Conservation (phyloP, 495 filamentous ascomycete genomes). For the Aspergillus hancockii region DNA sequence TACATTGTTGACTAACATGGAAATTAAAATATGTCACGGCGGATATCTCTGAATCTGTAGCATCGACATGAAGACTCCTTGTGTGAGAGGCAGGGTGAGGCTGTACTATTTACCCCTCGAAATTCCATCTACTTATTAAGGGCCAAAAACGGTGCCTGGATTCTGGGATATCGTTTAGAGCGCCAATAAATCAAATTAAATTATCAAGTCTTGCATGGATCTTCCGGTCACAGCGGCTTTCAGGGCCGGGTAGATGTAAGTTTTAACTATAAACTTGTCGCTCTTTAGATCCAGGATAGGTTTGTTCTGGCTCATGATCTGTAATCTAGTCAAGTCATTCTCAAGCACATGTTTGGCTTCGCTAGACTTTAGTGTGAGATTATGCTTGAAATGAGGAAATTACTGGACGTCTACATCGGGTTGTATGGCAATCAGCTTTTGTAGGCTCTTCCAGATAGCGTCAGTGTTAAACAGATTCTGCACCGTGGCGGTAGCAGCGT, state of each 20-base stretch:
- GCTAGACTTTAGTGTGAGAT: neutral
- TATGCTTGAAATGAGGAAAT: neutral
- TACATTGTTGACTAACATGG: too few species aligned
- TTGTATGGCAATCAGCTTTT: neutral
- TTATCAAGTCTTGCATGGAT: conserved; percentile 10
- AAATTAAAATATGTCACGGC: too few species aligned
- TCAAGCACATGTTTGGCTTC: neutral
- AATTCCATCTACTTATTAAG: conserved; percentile 12
- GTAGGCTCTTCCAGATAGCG: conserved; percentile 11
- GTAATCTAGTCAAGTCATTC: neutral
- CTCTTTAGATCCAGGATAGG: conserved; percentile 1
- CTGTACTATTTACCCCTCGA: conserved; percentile 7
- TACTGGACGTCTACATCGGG: conserved; percentile 7
- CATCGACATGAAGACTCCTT: too few species aligned
- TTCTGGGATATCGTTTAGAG: neutral
- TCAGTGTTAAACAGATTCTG: conserved; percentile 21
- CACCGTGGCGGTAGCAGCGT: conserved; percentile 3
- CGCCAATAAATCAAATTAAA: neutral
- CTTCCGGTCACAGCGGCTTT: conserved; percentile 1
- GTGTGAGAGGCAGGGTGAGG: conserved; percentile 2
- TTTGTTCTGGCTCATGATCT: neutral
- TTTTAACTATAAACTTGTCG: neutral
- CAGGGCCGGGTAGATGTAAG: conserved; percentile 6
- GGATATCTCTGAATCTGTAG: too few species aligned
- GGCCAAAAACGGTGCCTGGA: neutral